Evolutionary conservation across 306 rosid genomes (phyloP).

Genomic region (Lupinus albus): DNA sequence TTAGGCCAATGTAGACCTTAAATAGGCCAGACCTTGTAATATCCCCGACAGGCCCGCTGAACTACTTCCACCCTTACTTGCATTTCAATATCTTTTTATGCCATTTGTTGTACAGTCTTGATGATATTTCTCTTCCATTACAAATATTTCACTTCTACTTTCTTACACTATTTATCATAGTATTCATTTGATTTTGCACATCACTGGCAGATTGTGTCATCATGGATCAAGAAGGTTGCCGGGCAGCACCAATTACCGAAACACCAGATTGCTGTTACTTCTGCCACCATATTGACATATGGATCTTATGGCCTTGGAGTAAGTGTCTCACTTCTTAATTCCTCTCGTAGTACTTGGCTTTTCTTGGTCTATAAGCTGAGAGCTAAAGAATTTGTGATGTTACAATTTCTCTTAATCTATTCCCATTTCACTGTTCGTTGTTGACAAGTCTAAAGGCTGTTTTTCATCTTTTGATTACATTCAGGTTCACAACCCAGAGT

Average conservation of each 20-base stretch:
- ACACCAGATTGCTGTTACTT: conserved; percentile 38
- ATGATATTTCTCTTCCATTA: not conserved
- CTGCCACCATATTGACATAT: conserved; percentile 51
- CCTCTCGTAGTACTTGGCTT: not conserved
- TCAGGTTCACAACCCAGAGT: conserved; percentile 52
- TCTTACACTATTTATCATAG: not conserved
- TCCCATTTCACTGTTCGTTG: conserved; percentile 2
- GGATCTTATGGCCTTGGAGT: conserved; percentile 65
- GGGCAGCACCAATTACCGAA: conserved; percentile 38
- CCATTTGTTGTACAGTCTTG: not conserved
- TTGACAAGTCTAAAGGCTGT: conserved; percentile 5
- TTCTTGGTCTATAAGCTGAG: conserved; percentile 8
- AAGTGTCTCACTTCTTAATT: conserved; percentile 25
- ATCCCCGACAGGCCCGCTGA: not conserved
- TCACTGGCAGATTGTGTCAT: conserved; percentile 45
- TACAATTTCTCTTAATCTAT: conserved; percentile 6
- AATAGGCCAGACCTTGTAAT: not conserved
- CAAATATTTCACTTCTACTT: conserved; percentile 8
- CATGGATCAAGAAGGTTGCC: conserved; percentile 55
- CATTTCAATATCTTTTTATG: not conserved
- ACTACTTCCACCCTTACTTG: not conserved
- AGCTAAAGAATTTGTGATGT: not conserved
- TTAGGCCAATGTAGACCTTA: not conserved
- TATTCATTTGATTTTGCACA: conserved; percentile 19
- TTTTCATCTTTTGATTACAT: conserved; percentile 26